These are phyloP conservation scores for Penicillium cataractarum DNA, from an alignment of 495 filamentous ascomycete genomes.

Conservation along the genomic window DNA sequence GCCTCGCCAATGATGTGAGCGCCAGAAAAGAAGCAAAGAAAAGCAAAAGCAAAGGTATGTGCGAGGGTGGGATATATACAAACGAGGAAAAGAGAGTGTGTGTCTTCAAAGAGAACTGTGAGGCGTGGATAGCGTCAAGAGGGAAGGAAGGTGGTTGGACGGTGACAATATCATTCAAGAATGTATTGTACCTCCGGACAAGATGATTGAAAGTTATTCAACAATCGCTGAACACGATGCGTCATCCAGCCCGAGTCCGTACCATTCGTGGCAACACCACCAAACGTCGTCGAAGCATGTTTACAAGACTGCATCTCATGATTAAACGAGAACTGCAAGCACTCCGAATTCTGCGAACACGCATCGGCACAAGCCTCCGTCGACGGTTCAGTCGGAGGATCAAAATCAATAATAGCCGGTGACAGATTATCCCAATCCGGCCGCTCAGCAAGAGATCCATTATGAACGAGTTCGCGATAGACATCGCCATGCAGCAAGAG, in stretches of 20 bases:
- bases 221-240: conserved; percentile 27
- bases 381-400: conserved; percentile 24
- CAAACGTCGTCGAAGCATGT: conserved; percentile 37
- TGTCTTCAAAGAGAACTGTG: no score
- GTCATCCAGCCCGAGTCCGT: conserved; percentile 40
- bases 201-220: conserved; percentile 32
- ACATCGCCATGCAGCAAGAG: conserved; percentile 39
- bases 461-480: conserved; percentile 33
- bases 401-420: conserved; percentile 23
- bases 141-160: neutral
- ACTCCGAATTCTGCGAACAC: conserved; percentile 42
- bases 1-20: conserved; percentile 23
- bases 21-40: neutral
- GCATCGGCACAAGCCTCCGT: conserved; percentile 38
- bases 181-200: conserved; percentile 37
- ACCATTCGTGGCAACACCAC: conserved; percentile 26
- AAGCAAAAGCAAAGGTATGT: conserved; percentile 2
- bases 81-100: neutral
- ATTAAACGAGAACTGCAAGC: conserved; percentile 47
- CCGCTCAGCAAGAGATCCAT: conserved; percentile 18
- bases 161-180: conserved; percentile 15
- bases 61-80: conserved; percentile 21
- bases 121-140: neutral
- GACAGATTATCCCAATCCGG: conserved; percentile 43
- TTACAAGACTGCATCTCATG: conserved; percentile 32